Conservation (phyloP, 1,139 yeast species). For the Sugiyamaella castrensis region DNA sequence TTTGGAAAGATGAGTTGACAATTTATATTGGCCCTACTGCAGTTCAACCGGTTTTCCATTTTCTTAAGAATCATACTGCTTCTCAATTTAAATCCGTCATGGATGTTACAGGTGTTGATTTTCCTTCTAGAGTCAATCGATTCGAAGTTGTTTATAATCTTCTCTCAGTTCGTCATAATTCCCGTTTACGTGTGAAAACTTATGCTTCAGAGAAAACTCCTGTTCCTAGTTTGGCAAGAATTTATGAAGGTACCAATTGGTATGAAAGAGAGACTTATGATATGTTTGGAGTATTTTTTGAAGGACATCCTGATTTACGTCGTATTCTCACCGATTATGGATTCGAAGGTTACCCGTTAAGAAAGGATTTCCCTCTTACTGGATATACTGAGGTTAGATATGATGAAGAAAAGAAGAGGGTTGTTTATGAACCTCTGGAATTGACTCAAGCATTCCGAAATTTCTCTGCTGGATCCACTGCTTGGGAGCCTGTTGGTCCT, state of each 20-base stretch:
- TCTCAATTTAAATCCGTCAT: slow-evolving; percentile 74
- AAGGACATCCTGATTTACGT: slow-evolving; percentile 86
- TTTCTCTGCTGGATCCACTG: slow-evolving; percentile 82
- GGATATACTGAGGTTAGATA: slow-evolving; percentile 89
- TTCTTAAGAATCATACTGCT: slow-evolving; percentile 74
- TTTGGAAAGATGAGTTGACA: slow-evolving; percentile 87
- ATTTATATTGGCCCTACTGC: slow-evolving; percentile 76
- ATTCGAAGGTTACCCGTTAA: slow-evolving; percentile 86
- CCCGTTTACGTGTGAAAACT: slow-evolving; percentile 85
- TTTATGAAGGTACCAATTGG: slow-evolving; percentile 85
- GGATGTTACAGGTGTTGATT: slow-evolving; percentile 86
- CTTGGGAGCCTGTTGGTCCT: slow-evolving; percentile 90
- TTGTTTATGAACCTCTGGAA: slow-evolving; percentile 86
- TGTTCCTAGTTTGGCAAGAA: slow-evolving; percentile 70
- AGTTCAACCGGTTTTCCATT: slow-evolving; percentile 63
- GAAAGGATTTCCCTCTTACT: slow-evolving; percentile 91
- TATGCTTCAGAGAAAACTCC: slow-evolving; percentile 81
- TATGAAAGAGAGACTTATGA: slow-evolving; percentile 87
- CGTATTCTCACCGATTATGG: slow-evolving; percentile 92
- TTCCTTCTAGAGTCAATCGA: slow-evolving; percentile 78
- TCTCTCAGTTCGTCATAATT: slow-evolving; percentile 77
- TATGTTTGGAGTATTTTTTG: slow-evolving; percentile 81
- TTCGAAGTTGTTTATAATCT: slow-evolving; percentile 85
- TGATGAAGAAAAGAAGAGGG: slow-evolving; percentile 87
- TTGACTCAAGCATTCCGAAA: slow-evolving; percentile 90